Conservation (phyloP, 495 filamentous ascomycete genomes). For the Penicillium canariense region DNA sequence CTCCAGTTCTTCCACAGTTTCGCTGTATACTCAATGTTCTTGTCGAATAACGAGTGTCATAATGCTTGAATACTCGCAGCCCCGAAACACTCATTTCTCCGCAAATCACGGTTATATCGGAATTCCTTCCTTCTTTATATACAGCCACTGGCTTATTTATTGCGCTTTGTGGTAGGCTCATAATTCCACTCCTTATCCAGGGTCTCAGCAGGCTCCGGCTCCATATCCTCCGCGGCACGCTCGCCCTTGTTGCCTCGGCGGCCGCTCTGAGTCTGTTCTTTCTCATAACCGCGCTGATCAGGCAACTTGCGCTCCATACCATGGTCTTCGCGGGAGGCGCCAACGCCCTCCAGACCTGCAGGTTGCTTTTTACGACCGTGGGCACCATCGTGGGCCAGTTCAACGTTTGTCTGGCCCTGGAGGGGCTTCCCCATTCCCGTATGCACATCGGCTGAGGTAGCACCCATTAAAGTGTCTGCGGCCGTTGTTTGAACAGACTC, state of each 20-base stretch:
- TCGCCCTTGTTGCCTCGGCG: constrained; percentile 31
- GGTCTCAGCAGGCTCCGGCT: constrained; percentile 45
- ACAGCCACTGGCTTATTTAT: too few relatives aligned
- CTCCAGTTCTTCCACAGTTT: too few relatives aligned
- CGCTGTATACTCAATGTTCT: too few relatives aligned
- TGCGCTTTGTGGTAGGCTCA: constrained; percentile 30
- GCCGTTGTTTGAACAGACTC: constrained; percentile 43
- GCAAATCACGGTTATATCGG: too few relatives aligned
- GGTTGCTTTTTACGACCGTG: constrained; percentile 52
- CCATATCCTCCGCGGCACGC: constrained; percentile 41
- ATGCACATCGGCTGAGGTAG: constrained; percentile 63
- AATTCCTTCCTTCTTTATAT: too few relatives aligned
- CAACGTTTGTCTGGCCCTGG: constrained; percentile 57
- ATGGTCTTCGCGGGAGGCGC: constrained; percentile 34
- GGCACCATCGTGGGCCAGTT: constrained; percentile 55
- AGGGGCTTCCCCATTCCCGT: constrained; percentile 58
- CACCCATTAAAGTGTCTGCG: constrained; percentile 56
- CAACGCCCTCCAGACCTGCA: constrained; percentile 54
- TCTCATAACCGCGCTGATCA: constrained; percentile 33
- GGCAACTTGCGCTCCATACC: constrained; percentile 26
- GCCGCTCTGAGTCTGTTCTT: constrained; percentile 23
- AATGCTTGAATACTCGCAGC: too few relatives aligned
- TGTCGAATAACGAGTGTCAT: too few relatives aligned
- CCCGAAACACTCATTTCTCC: too few relatives aligned
- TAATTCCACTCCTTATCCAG: constrained; percentile 47